Conservation (phyloP, 2,329 filamentous ascomycete species). For the Ophidiomyces ophidiicola region DNA sequence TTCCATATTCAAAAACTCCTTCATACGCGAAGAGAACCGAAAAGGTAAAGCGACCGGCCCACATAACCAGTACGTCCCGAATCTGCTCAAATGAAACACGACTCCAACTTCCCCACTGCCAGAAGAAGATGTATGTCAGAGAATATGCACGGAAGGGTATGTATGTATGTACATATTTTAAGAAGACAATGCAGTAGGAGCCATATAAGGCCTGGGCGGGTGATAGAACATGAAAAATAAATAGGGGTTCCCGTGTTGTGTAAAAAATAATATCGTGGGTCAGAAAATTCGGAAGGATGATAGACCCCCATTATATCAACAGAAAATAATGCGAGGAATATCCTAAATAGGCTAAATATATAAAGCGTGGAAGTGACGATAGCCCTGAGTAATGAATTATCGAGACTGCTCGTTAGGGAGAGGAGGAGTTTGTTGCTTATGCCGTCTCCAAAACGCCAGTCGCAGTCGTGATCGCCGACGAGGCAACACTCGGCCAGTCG, state of each 20-base stretch:
- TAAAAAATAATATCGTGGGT: not conserved
- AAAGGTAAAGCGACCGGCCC: too few relatives aligned
- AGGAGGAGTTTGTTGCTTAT: slow-evolving; percentile 12
- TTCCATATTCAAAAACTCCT: too few relatives aligned
- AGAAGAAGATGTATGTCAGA: not conserved
- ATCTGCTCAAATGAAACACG: not conserved
- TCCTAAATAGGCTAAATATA: not conserved
- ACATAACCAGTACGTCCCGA: not conserved
- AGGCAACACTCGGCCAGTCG: slow-evolving; percentile 16
- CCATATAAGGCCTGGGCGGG: too few relatives aligned
- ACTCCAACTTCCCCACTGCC: not conserved
- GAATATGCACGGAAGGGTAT: slow-evolving; percentile 7
- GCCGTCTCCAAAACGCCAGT: slow-evolving; percentile 32
- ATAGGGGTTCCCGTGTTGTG: too few relatives aligned
- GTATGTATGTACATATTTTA: not conserved
- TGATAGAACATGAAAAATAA: too few relatives aligned
- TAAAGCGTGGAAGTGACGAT: not conserved
- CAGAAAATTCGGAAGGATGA: not conserved
- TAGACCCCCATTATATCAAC: not conserved
- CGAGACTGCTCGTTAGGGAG: slow-evolving; percentile 7
- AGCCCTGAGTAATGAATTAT: not conserved
- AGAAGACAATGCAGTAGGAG: not conserved
- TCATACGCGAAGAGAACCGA: not conserved
- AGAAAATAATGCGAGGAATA: not conserved
- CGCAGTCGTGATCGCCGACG: slow-evolving; percentile 31